Conservation (phyloP, 2,329 filamentous ascomycete species). For the Eurotiales sp. region DNA sequence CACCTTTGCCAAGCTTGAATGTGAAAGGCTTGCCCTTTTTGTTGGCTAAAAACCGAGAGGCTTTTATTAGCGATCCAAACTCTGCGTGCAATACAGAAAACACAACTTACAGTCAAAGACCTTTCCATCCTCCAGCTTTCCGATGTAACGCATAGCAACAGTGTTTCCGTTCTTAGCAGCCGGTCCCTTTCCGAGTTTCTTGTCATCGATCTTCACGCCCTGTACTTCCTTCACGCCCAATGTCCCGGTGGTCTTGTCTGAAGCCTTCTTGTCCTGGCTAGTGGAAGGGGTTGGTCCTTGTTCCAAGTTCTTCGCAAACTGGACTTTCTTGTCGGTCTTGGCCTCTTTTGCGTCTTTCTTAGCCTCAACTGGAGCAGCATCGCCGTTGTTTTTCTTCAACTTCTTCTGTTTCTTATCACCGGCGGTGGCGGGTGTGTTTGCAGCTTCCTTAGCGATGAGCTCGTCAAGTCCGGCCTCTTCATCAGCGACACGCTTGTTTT, state of each 20-base stretch:
- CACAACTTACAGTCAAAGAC: slow-evolving; percentile 78
- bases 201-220: slow-evolving; percentile 91
- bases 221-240: slow-evolving; percentile 74
- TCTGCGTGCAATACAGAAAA: slow-evolving; percentile 4
- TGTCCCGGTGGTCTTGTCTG: slow-evolving; percentile 52
- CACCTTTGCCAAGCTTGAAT: slow-evolving; percentile 89
- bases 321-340: slow-evolving; percentile 87
- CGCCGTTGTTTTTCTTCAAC: slow-evolving; percentile 96
- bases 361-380: slow-evolving; percentile 62
- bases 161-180: slow-evolving; percentile 85
- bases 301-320: slow-evolving; percentile 98
- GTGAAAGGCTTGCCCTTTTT: slow-evolving; percentile 98
- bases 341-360: slow-evolving; percentile 54
- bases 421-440: slow-evolving; percentile 44
- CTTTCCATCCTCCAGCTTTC: slow-evolving; percentile 91
- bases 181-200: slow-evolving; percentile 81
- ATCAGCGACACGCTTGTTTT: slow-evolving; percentile 86
- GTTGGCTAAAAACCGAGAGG: slow-evolving; percentile 62
- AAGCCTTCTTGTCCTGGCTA: slow-evolving; percentile 45
- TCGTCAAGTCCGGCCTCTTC: slow-evolving; percentile 71
- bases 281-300: slow-evolving; percentile 79
- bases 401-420: slow-evolving; percentile 97
- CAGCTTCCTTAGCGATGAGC: slow-evolving; percentile 69
- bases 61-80: neutral
- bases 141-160: slow-evolving; percentile 95